These are phyloP conservation scores for Saccharomycopsis guyanensis DNA, from an alignment of 805 yeast genomes.

Conservation along the genomic window DNA sequence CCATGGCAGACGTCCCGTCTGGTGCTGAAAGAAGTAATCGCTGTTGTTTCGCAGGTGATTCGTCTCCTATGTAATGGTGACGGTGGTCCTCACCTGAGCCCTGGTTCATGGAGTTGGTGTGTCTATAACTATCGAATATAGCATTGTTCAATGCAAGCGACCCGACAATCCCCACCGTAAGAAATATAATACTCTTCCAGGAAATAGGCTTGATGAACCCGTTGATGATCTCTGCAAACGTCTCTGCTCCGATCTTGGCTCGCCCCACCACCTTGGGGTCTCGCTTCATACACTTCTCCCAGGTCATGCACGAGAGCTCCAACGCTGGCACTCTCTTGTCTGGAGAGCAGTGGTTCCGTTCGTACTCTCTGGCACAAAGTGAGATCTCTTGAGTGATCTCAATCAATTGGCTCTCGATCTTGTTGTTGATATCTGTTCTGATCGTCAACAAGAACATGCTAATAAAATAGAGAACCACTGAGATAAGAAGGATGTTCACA, in stretches of 20 bases:
- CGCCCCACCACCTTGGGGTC: slow-evolving; percentile 64
- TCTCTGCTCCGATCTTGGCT: slow-evolving; percentile 70
- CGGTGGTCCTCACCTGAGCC: too few species aligned
- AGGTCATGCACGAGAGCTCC: slow-evolving; percentile 57
- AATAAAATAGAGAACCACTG: slow-evolving; percentile 44
- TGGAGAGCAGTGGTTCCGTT: slow-evolving; percentile 63
- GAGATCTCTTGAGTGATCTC: slow-evolving; percentile 59
- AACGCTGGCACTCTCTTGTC: slow-evolving; percentile 65
- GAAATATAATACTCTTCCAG: slow-evolving; percentile 54
- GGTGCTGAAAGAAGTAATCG: neutral
- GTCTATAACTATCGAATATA: slow-evolving; percentile 26
- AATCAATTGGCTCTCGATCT: slow-evolving; percentile 53
- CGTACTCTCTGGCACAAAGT: slow-evolving; percentile 60
- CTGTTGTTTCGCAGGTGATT: slow-evolving; percentile 3
- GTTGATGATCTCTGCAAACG: slow-evolving; percentile 75
- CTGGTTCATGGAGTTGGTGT: neutral
- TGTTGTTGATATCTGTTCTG: slow-evolving; percentile 60
- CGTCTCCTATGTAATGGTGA: slow-evolving; percentile 1
- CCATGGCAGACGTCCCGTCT: too few species aligned
- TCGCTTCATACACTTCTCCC: slow-evolving; percentile 78
- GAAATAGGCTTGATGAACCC: slow-evolving; percentile 66
- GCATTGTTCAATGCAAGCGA: slow-evolving; percentile 15
- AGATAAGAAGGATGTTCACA: slow-evolving; percentile 47
- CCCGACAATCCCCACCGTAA: slow-evolving; percentile 41
- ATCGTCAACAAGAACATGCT: slow-evolving; percentile 47